Evolutionary conservation across 2,329 filamentous ascomycete species (phyloP), one percentile per base, ranked within the genome.

Genomic region (Cladobotryum protrusum): DNA sequence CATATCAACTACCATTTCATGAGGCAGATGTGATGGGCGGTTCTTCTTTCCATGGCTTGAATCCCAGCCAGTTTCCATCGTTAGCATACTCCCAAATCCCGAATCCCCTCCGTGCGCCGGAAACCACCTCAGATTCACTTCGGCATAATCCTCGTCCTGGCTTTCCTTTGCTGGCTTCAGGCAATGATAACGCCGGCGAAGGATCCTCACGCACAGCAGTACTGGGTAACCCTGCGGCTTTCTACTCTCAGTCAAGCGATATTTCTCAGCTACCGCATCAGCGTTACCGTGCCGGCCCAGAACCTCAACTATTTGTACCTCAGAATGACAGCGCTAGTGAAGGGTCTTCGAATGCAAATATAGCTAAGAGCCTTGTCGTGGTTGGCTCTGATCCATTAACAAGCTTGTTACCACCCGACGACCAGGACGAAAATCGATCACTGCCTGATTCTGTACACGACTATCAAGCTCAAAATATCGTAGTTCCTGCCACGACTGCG

Each of bases 361-460:
- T 2, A 29, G 24, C 11, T 9, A 9, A 9, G 24, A 29, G 24
- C 24, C 24, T 29, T 29, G 24, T 29, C 11, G 24, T 9, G 7
- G 24, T 29, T 6, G 24, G 6, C 11, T 29, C 24, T 11, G 9
- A 39, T 39, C 36, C 36, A 14, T 11, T 18, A 18, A 4, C 14
- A n/a, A 39, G 17, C 17, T 15, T 18, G 11, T 18, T 18, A 39
- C 36, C 36, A 6, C n/a, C n/a, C 33, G 59, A 63, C 14, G 43
- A 59, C 12, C 56, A 59, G 33, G 78, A 81, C 36, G 81, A 86
- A 49, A 81, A 85, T 54, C 76, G 73, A n/a, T 82, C 77, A 18
- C 79, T 83, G 70, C 73, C 70, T 9, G 79, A 81, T 33, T 81
- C 79, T 1, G 81, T 83, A 17, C 80, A 85, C 33, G 80, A 83